phyloP scores from a whole-genome alignment of 805 yeast genomes.

The Ogataea philodendri region DNA sequence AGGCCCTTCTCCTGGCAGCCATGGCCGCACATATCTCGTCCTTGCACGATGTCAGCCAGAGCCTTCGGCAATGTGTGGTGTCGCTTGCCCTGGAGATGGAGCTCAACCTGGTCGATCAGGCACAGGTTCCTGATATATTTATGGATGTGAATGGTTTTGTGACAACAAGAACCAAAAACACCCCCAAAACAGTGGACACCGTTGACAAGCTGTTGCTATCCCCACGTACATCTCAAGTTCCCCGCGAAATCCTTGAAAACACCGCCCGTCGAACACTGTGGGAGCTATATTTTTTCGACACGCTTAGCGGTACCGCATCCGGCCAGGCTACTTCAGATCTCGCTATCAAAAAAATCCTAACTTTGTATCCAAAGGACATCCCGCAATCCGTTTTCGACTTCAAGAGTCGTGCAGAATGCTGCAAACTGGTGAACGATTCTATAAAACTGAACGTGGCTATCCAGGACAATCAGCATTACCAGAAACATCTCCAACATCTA shows the following conservation, averaged over 20 bases:
- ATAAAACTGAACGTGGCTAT: slow-evolving; percentile 47
- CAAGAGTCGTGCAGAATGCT: slow-evolving; percentile 44
- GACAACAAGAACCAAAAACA: slow-evolving; percentile 16
- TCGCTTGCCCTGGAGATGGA: slow-evolving; percentile 38
- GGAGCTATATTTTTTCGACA: slow-evolving; percentile 53
- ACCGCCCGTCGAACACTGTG: slow-evolving; percentile 47
- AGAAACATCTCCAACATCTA: slow-evolving; percentile 38
- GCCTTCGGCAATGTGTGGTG: slow-evolving; percentile 43
- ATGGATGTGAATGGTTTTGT: slow-evolving; percentile 37
- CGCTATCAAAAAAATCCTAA: slow-evolving; percentile 36
- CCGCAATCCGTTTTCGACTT: slow-evolving; percentile 42
- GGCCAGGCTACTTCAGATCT: slow-evolving; percentile 44
- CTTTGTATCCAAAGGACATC: slow-evolving; percentile 40
- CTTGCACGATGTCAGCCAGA: slow-evolving; percentile 43
- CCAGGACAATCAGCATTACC: slow-evolving; percentile 39
- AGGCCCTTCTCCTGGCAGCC: slow-evolving; percentile 40
- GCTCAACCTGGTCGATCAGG: slow-evolving; percentile 40
- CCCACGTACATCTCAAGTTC: slow-evolving; percentile 23
- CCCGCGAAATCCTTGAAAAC: slow-evolving; percentile 28
- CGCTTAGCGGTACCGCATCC: slow-evolving; percentile 53
- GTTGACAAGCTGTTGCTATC: slow-evolving; percentile 15
- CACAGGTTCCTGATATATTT: slow-evolving; percentile 26
- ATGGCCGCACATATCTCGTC: slow-evolving; percentile 52
- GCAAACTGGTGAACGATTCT: slow-evolving; percentile 49
- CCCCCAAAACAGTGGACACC: slow-evolving; percentile 20